A percentile compares a stretch with the other conserved stretches of the same genome.
Evolutionary conservation across 1,284 basidiomycete species (phyloP).

Genomic region (Apiotrichum gracile): DNA sequence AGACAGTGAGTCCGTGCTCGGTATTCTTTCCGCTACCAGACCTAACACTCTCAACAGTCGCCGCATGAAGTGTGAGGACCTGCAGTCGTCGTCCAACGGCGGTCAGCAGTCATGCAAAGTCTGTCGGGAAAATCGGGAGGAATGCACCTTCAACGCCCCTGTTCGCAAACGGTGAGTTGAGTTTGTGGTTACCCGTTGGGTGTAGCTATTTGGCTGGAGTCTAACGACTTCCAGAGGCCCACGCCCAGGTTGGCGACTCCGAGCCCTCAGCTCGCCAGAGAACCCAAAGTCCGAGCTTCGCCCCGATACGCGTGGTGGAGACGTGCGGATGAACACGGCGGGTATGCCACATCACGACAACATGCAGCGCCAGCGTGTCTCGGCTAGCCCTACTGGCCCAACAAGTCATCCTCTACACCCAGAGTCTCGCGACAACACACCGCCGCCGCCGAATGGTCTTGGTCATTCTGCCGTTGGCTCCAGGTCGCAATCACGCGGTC

Average conservation of each 20-base stretch:
- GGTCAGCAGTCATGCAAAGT: slow-evolving; percentile 15
- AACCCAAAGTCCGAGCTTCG: not conserved
- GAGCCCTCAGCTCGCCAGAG: slow-evolving; percentile 2
- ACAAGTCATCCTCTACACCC: too few species aligned
- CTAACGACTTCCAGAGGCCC: too few species aligned
- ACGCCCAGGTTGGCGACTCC: slow-evolving; percentile 6
- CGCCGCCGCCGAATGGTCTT: not conserved
- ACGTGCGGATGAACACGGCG: not conserved
- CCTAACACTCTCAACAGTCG: slow-evolving; percentile 10
- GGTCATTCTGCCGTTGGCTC: not conserved
- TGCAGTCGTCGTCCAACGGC: slow-evolving; percentile 2
- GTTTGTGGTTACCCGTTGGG: not conserved
- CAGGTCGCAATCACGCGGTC: not conserved
- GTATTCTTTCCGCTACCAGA: not conserved
- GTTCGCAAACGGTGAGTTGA: slow-evolving; percentile 25
- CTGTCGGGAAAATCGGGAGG: slow-evolving; percentile 22
- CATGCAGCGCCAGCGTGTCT: not conserved
- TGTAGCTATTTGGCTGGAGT: too few species aligned
- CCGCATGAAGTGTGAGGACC: slow-evolving; percentile 27
- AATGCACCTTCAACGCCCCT: slow-evolving; percentile 24
- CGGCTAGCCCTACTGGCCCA: too few species aligned
- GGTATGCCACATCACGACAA: too few species aligned
- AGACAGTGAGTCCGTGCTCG: slow-evolving; percentile 14
- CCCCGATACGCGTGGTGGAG: not conserved
- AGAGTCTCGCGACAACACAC: not conserved